Evolutionary conservation across 495 filamentous ascomycete species (phyloP).

Genomic region (Daldinia concentrica): DNA sequence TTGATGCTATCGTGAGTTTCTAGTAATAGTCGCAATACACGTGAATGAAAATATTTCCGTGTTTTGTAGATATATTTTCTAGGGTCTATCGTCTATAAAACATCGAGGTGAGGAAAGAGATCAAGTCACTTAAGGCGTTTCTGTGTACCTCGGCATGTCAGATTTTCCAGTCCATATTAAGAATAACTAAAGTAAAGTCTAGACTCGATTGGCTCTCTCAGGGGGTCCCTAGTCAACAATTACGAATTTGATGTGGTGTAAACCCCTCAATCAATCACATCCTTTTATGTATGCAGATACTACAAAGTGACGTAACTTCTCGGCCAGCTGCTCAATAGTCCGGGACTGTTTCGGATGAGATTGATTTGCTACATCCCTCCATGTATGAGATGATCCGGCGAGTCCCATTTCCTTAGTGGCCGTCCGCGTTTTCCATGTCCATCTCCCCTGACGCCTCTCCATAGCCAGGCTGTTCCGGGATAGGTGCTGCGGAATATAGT

Average conservation of each 20-base stretch:
- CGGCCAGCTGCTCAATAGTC: background rate
- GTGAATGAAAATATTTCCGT: background rate
- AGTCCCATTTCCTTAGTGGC: background rate
- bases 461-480: background rate
- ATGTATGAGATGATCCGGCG: background rate
- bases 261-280: background rate
- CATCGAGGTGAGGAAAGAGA: background rate
- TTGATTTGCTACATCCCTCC: background rate
- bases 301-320: background rate
- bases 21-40: background rate
- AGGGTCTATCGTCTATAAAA: background rate
- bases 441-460: background rate
- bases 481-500: background rate
- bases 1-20: background rate
- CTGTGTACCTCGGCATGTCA: background rate
- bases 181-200: background rate
- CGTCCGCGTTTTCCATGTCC: background rate
- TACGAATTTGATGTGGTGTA: background rate
- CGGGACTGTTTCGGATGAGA: background rate
- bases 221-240: background rate
- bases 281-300: background rate
- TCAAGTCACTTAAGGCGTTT: background rate
- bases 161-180: background rate
- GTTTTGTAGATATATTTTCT: background rate
- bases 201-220: background rate